Conservation (phyloP, 2,329 filamentous ascomycete genomes). For the Huntiella decipiens region DNA sequence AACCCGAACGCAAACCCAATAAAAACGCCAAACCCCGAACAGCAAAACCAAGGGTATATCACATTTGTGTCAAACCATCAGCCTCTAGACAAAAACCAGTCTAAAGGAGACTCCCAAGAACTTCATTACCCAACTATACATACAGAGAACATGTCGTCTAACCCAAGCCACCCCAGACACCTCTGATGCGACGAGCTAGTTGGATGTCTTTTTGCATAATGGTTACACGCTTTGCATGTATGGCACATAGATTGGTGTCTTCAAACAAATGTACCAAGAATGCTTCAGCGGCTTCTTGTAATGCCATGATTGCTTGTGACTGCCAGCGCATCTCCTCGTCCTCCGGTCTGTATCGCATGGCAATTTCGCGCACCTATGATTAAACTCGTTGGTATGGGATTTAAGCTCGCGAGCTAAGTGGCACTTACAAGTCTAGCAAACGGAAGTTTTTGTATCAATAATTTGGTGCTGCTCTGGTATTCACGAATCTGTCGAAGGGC, state of each 20-base stretch:
- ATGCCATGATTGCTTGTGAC: slow-evolving; percentile 77
- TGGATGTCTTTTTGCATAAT: slow-evolving; percentile 99
- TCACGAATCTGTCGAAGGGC: slow-evolving; percentile 81
- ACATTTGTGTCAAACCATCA: slow-evolving; percentile 9
- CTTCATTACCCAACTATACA: too few relatives aligned
- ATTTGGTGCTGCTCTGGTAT: slow-evolving; percentile 77
- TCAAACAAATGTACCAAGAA: slow-evolving; percentile 95
- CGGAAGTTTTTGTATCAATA: slow-evolving; percentile 63
- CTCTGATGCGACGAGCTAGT: slow-evolving; percentile 62
- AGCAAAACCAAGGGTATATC: background rate
- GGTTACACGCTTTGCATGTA: slow-evolving; percentile 90
- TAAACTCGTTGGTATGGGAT: slow-evolving; percentile 7
- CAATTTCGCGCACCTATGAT: slow-evolving; percentile 49
- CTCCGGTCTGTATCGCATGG: slow-evolving; percentile 39
- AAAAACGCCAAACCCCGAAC: background rate
- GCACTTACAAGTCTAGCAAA: slow-evolving; percentile 52
- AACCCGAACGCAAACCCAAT: background rate
- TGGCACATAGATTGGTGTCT: slow-evolving; percentile 86
- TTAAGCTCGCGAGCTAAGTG: background rate
- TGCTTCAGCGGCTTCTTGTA: slow-evolving; percentile 91
- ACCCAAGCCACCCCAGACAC: slow-evolving; percentile 53
- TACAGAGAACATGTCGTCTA: slow-evolving; percentile 16
- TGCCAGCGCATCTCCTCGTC: slow-evolving; percentile 76
- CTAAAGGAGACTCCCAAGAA: too few relatives aligned
- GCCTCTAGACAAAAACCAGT: too few relatives aligned